Conservation (phyloP, 2,329 filamentous ascomycete species). For the Seiridium cupressi region DNA sequence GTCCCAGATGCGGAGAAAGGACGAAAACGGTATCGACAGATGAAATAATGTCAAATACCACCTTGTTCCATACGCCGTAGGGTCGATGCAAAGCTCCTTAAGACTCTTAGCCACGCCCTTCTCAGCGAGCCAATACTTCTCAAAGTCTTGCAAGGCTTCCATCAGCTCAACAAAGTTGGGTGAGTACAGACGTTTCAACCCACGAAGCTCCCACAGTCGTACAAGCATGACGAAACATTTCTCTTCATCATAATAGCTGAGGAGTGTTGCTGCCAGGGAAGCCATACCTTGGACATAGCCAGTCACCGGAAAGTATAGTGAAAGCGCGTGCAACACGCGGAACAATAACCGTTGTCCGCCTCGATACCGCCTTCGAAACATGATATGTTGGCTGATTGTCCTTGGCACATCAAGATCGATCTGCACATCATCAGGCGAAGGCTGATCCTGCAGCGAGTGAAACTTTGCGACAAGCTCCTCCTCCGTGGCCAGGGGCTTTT, state of each 20-base stretch:
- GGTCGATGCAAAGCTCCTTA: conserved; percentile 73
- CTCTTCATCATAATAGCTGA: conserved; percentile 97
- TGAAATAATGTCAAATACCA: conserved; percentile 99
- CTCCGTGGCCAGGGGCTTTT: conserved; percentile 60
- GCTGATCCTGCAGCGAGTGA: conserved; percentile 67
- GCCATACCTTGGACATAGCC: conserved; percentile 99
- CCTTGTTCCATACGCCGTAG: conserved; percentile 90
- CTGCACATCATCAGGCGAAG: conserved; percentile 88
- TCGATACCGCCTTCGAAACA: conserved; percentile 90
- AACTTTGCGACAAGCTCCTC: conserved; percentile 71
- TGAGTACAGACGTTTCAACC: conserved; percentile 80
- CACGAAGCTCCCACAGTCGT: conserved; percentile 87
- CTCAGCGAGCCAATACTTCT: conserved; percentile 74
- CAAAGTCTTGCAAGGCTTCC: conserved; percentile 81
- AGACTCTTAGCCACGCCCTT: conserved; percentile 79
- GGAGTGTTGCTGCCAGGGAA: conserved; percentile 82
- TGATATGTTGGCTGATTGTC: conserved; percentile 93
- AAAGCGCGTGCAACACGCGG: conserved; percentile 86
- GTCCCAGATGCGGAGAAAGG: conserved; percentile 95
- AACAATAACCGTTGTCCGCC: conserved; percentile 92
- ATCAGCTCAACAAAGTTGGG: conserved; percentile 85
- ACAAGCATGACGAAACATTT: conserved; percentile 93
- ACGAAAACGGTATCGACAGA: conserved; percentile 89
- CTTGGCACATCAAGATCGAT: conserved; percentile 96
- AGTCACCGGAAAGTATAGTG: conserved; percentile 84